Base-by-base conservation (phyloP, 2,329 filamentous ascomycete species). In the Cladophialophora exuberans region DNA sequence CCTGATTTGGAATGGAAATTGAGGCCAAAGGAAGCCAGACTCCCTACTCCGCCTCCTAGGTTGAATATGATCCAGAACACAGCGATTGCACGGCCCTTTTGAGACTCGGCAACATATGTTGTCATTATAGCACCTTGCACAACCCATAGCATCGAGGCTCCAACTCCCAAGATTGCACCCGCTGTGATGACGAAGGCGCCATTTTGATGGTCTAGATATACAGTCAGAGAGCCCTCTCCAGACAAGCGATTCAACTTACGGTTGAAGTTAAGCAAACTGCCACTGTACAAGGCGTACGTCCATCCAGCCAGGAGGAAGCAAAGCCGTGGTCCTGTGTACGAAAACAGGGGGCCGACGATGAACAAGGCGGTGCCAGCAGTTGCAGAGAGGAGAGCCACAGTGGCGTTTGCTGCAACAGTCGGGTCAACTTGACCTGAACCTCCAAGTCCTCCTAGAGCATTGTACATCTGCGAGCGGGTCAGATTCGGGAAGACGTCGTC, bases 1-100 rank as follows among this genome's bases (percentile, higher is more conserved):
- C 73, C 72, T 25, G 62, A 67, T 7, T 57, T 71, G 17, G 70
- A 75, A 52, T 72, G 26, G 69, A 74, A 77, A 63, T 77, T 78
- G 31, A 76, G 65, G 1, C 73, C 74, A 52, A 78, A 78, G 17
- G 71, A 72, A 3, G 70, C 74, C 2, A 79, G 68, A 1, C 73
- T 73, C 60, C 92, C 92, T 70, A 97, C 90, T 58, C 96, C 91
- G 66, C 86, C 91, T 64, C 92, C 92, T 54, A 92, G 73, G 73
- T 96, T 96, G 80, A 96, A 96, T 67, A 97, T 95, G 71, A 92
- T 85, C 92, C 92, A 96, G 75, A 96, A 97, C 76, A 85, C 86
- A 57, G 88, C 88, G 70, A 96, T 96, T 71, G 91, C 96, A 56
- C 86, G 85, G 39, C 92, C 92, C 79, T 96, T 96, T 61, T 84